Evolutionary conservation across 805 yeast genomes (phyloP), one percentile per base, ranked within the genome.

Genomic region (Pichia scutulata): DNA sequence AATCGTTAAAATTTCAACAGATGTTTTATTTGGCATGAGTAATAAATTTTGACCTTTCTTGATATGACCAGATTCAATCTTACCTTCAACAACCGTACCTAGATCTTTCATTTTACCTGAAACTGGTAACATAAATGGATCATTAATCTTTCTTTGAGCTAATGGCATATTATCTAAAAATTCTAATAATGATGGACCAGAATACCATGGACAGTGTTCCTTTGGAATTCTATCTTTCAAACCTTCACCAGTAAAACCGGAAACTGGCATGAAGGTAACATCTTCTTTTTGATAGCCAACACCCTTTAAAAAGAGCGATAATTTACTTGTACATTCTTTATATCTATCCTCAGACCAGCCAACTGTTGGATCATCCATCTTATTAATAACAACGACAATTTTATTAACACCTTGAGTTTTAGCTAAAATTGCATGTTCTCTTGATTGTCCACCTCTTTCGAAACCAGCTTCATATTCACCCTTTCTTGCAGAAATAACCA

Each of bases 401-500:
- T 84, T 86, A 76, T 92, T 89, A 55, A 92, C 97, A 73, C 99
- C 99, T 73, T 92, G 98, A 47, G 97, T 93, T 77, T 92, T 93
- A 55, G 99, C 99, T 67, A 92, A 77, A 53, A 92, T 75, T 13
- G 98, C 98, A 66, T 92, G 99, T 77, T 90, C 98, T 74, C 97
- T 84, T 37, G 98, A 90, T 75, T 92, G 99, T 60, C 99, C 99
- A 64, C 98, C 98, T 70, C 89, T 88, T 75, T 92, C 99, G 65
- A 92, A 92, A 55, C 99, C 99, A 49, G 99, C 93, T 75, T 93
- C 99, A 71, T 93, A 93, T 70, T 93, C 99, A 73, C 99, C 99
- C 72, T 90, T 89, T 78, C 99, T 86, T 44, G 98, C 98, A 56
- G 96, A 87, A 60, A 93, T 93, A 46, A 93, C 99, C 63, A 93